Evolutionary conservation across 345 rosid genomes (phyloP), one percentile per base, ranked within the genome.

Genomic region (Excoecaria agallocha): DNA sequence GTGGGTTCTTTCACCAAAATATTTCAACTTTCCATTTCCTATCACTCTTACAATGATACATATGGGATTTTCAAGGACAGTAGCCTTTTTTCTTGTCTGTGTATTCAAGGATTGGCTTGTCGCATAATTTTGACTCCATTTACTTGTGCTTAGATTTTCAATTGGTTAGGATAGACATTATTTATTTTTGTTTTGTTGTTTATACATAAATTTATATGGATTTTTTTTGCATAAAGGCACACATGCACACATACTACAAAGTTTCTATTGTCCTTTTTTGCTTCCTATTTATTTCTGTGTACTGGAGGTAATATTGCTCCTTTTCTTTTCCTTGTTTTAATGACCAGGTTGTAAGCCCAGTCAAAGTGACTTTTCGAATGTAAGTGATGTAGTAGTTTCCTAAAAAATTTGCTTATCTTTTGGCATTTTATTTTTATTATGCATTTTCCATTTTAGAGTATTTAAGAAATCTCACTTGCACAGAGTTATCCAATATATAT

Each of bases 331-430:
- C 57, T 16, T 66, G 65, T 63, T 68, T 70, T 35, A 55, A 62
- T 56, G 46, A 80, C 82, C 90, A 95, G 98, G 94, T 95, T 80
- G 99, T 91, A 64, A 71, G 97, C 82, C 97, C 97, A 38, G 93
- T 93, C 80, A 91, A 95, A 81, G 93, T 93, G 99, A 91, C 96
- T 76, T 90, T 91, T 80, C 91, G 90, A 85, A 90, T 92, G 98
- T 91, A 84, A 88, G 98, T 80, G 25, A 68, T 50, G 6, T 24
- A 46, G 25, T 67, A n/a, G n/a, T n/a, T n/a, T n/a, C n/a, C n/a
- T n/a, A n/a, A n/a, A n/a, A n/a, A n/a, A n/a, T n/a, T n/a, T n/a
- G n/a, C n/a, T n/a, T n/a, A n/a, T n/a, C n/a, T n/a, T n/a, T n/a
- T n/a, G n/a, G n/a, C n/a, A n/a, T n/a, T n/a, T n/a, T n/a, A n/a